Evolutionary conservation across 331 rosid genomes (phyloP).

Genomic region (Rosa hybrid): DNA sequence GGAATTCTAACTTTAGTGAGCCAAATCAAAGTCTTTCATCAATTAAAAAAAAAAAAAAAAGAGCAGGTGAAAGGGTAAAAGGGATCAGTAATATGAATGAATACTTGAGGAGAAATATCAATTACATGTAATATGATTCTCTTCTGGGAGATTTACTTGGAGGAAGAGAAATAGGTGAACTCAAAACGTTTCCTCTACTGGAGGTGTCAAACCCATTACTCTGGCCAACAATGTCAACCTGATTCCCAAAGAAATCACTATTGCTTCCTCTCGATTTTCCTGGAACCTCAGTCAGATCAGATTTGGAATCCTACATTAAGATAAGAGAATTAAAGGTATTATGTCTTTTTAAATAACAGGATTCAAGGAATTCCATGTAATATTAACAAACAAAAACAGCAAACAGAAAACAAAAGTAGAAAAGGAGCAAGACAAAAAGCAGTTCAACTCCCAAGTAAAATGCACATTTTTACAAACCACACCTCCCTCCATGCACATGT

Average conservation of each 20-base stretch:
- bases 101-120: constrained; percentile 29
- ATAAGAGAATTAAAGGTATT: background rate
- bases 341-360: background rate
- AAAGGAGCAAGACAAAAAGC: background rate
- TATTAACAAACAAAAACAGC: background rate
- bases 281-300: constrained; percentile 36
- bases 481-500: too few species aligned
- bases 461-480: background rate
- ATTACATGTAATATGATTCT: constrained; percentile 71
- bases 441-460: background rate
- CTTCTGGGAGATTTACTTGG: constrained; percentile 34
- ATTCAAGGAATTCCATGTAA: background rate
- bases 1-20: background rate
- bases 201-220: constrained; percentile 28
- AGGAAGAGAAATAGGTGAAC: constrained; percentile 68
- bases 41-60: background rate
- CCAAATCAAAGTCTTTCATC: background rate
- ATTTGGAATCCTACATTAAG: constrained; percentile 29
- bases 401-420: background rate
- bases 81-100: background rate
- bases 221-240: constrained; percentile 36
- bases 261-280: constrained; percentile 30
- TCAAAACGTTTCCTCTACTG: constrained; percentile 21
- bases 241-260: constrained; percentile 22
- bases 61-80: background rate